Percentiles rank a stretch among this genome's conserved stretches.
Conservation (phyloP, 352 stramenopile genomes). For the Blastocystis hominis region DNA sequence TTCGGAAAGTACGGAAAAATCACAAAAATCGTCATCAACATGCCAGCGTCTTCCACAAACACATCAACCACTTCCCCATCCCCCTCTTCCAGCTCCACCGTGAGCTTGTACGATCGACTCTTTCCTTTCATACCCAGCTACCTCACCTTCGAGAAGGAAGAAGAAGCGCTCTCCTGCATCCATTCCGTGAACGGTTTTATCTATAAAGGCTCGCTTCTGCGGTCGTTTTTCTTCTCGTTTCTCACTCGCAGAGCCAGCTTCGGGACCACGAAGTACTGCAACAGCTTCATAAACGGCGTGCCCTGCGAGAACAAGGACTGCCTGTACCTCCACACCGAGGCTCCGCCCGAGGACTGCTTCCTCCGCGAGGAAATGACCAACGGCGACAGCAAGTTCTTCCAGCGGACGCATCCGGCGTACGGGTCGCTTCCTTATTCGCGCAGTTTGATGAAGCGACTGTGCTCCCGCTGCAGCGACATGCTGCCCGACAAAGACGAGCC, state of each 20-base stretch:
- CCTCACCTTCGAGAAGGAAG: slow-evolving; percentile 38
- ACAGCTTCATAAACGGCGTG: slow-evolving; percentile 79
- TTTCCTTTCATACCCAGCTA: background rate
- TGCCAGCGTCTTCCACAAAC: background rate
- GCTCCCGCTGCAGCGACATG: background rate
- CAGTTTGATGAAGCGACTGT: background rate
- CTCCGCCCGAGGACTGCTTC: slow-evolving; percentile 80
- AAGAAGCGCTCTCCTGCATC: slow-evolving; percentile 36
- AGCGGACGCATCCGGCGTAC: background rate
- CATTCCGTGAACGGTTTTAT: background rate
- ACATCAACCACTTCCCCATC: background rate
- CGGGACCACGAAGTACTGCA: slow-evolving; percentile 89
- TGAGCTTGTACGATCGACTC: background rate
- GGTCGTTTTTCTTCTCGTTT: background rate
- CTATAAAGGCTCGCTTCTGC: slow-evolving; percentile 28
- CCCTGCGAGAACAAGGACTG: slow-evolving; percentile 83
- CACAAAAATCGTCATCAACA: slow-evolving; percentile 79
- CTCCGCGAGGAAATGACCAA: slow-evolving; percentile 79
- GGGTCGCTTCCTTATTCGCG: background rate
- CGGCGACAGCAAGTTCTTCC: slow-evolving; percentile 21
- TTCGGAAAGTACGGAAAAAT: slow-evolving; percentile 85
- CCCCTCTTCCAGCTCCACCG: background rate
- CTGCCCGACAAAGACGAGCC: background rate
- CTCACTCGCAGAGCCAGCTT: slow-evolving; percentile 73
- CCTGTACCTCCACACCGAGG: slow-evolving; percentile 81